Evolutionary conservation across 768 basidiomycete species (phyloP), one percentile per base, ranked within the genome.

Genomic region (Gymnopilus dilepis): DNA sequence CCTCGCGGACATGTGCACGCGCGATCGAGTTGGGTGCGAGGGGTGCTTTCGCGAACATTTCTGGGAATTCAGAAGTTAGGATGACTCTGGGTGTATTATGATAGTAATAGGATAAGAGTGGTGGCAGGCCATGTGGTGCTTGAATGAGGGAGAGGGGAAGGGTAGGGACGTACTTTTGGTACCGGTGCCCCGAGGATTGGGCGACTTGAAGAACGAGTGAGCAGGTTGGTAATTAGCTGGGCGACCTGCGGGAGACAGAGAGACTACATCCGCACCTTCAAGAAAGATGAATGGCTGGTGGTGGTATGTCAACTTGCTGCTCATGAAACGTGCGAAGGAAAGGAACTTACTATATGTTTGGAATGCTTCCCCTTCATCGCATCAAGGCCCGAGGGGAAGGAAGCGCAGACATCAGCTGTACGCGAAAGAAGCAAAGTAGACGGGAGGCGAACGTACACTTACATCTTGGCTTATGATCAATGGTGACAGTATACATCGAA

Each of bases 351-450:
- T 41, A 91, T 90, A 62, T 92, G 91, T 74, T 93, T 93, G 82
- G 91, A 94, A 58, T 91, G 90, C 68, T 92, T 90, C 6, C 91
- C 90, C 75, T 89, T 91, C 47, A 65, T 21, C 7, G 84, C 81
- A 67, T 96, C 94, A 0, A 93, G 94, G 71, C 93, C 87, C n/a
- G n/a, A n/a, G n/a, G n/a, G 13, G 7, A 12, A 21, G n/a, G 34
- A 26, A 31, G 33, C n/a, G n/a, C n/a, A n/a, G n/a, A n/a, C n/a
- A n/a, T n/a, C n/a, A n/a, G n/a, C n/a, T n/a, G n/a, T n/a, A n/a
- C n/a, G n/a, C n/a, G n/a, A n/a, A n/a, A n/a, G n/a, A n/a, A n/a
- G n/a, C n/a, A n/a, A n/a, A n/a, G n/a, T n/a, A n/a, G 37, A 28
- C n/a, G 7, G 15, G 8, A 34, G 24, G n/a, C n/a, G n/a, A n/a